A percentile compares a stretch with the other conserved stretches of the same genome.
phyloP scores from a whole-genome alignment of 176 grass and related monocot genomes.

The Oryza glaberrima region DNA sequence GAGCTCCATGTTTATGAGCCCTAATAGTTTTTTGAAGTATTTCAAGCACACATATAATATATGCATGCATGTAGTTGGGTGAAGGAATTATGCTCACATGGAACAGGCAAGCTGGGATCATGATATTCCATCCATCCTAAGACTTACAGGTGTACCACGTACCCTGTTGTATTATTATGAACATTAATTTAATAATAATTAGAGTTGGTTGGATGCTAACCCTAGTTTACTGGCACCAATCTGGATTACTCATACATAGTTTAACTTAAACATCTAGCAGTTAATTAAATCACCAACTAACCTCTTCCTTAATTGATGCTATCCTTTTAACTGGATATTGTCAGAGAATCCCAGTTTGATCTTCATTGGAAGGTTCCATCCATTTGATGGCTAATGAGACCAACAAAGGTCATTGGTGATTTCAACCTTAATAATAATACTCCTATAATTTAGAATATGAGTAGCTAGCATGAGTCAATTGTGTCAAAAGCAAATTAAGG shows the following conservation, averaged over 20 bases:
- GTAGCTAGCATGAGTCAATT: not conserved
- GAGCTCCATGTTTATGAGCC: not conserved
- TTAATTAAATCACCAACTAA: slow-evolving; percentile 24
- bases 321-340: not conserved
- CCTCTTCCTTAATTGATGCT: not conserved
- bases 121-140: slow-evolving; percentile 22
- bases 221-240: not conserved
- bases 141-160: slow-evolving; percentile 48
- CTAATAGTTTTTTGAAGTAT: not conserved
- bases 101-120: slow-evolving; percentile 10
- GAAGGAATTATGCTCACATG: slow-evolving; percentile 36
- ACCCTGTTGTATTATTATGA: not conserved
- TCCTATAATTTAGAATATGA: not conserved
- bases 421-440: slow-evolving; percentile 17
- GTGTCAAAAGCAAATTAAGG: slow-evolving; percentile 28
- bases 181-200: slow-evolving; percentile 12
- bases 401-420: not conserved
- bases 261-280: not conserved
- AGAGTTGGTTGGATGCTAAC: not conserved
- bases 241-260: not conserved
- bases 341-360: not conserved
- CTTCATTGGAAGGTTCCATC: slow-evolving; percentile 39
- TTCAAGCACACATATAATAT: not conserved
- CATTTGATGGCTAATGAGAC: not conserved
- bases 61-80: not conserved